phyloP scores from a whole-genome alignment of 1,284 basidiomycete species.

The Heterobasidion annosum region DNA sequence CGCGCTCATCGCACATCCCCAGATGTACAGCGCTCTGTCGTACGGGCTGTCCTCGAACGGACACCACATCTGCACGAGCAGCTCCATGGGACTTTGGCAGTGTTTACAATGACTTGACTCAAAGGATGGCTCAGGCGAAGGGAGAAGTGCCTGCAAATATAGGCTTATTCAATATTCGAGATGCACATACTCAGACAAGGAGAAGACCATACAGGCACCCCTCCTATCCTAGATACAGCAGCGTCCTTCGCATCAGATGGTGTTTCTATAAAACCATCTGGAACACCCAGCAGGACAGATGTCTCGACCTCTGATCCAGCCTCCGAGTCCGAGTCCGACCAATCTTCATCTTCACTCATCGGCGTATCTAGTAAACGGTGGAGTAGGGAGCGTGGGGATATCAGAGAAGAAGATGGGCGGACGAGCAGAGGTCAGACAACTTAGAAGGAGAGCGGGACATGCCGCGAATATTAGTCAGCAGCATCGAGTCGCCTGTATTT shows the following conservation, averaged over 20 bases:
- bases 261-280: conserved; percentile 57
- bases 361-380: conserved; percentile 11
- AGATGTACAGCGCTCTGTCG: conserved; percentile 75
- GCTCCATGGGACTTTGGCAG: conserved; percentile 65
- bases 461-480: too few species aligned
- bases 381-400: conserved; percentile 1
- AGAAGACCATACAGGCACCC: conserved; percentile 69
- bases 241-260: conserved; percentile 55
- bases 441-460: too few species aligned
- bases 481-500: too few species aligned
- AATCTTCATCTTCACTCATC: conserved; percentile 38
- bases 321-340: conserved; percentile 74
- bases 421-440: conserved; percentile 6
- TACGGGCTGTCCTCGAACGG: conserved; percentile 75
- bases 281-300: conserved; percentile 64
- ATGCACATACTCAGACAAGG: conserved; percentile 7
- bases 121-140: conserved; percentile 18
- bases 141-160: conserved; percentile 21
- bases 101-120: conserved; percentile 49
- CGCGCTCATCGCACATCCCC: conserved; percentile 58
- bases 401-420: conserved; percentile 8
- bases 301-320: conserved; percentile 49
- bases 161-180: not conserved
- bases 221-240: conserved; percentile 78
- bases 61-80: conserved; percentile 80